Evolutionary conservation across 2,329 filamentous ascomycete species (phyloP).

Genomic region (Xylaria sp.): DNA sequence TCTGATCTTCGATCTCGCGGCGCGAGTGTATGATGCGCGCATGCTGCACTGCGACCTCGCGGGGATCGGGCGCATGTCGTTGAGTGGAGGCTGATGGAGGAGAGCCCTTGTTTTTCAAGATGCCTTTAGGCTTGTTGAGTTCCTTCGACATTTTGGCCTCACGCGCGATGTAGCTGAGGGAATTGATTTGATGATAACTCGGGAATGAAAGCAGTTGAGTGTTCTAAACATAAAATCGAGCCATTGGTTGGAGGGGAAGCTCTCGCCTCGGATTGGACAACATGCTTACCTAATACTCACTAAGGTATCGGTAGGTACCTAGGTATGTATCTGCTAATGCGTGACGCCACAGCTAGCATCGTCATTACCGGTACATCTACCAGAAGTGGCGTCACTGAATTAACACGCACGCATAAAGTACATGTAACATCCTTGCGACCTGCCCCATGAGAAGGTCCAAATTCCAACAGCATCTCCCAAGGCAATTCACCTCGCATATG

Average conservation of each 20-base stretch:
- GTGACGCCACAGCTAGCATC: constrained; percentile 29
- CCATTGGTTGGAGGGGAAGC: neutral
- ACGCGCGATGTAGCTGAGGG: neutral
- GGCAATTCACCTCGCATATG: constrained; percentile 1
- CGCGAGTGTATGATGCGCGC: constrained; percentile 84
- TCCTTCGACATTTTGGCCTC: constrained; percentile 30
- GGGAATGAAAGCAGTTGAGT: neutral
- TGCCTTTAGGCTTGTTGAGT: constrained; percentile 60
- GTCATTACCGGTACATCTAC: constrained; percentile 6
- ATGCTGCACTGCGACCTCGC: constrained; percentile 80
- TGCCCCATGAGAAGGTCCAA: constrained; percentile 15
- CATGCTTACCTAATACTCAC: constrained; percentile 21
- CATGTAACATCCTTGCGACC: constrained; percentile 18
- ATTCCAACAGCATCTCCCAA: constrained; percentile 1
- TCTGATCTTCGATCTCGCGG: constrained; percentile 79
- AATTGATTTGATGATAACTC: neutral
- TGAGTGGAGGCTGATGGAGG: constrained; percentile 52
- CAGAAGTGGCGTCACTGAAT: constrained; percentile 29
- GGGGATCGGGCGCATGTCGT: constrained; percentile 56
- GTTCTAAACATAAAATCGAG: neutral
- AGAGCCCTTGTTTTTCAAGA: constrained; percentile 69
- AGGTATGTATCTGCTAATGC: neutral
- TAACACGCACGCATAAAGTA: constrained; percentile 9
- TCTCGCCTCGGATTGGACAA: constrained; percentile 5
- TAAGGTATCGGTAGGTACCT: neutral